Evolutionary conservation across 805 yeast genomes (phyloP).

Genomic region (Cyberlindnera americana): DNA sequence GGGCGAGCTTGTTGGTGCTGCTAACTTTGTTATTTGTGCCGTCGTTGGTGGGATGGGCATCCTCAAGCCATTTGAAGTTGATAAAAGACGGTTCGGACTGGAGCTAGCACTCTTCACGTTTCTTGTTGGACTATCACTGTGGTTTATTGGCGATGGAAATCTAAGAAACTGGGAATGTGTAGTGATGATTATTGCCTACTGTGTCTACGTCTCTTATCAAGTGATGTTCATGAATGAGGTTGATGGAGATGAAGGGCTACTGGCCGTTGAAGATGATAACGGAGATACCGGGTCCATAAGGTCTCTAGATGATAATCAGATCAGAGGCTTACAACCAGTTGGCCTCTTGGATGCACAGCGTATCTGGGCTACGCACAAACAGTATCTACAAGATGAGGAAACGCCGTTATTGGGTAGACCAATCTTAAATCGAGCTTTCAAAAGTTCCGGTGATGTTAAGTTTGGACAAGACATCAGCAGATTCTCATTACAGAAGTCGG

Average conservation of each 20-base stretch:
- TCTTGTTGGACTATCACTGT: slow-evolving; percentile 47
- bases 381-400: neutral
- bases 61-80: slow-evolving; percentile 60
- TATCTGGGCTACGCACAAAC: slow-evolving; percentile 23
- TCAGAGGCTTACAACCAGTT: slow-evolving; percentile 27
- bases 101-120: slow-evolving; percentile 58
- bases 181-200: slow-evolving; percentile 52
- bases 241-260: slow-evolving; percentile 1
- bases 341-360: slow-evolving; percentile 38
- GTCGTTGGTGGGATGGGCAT: slow-evolving; percentile 79
- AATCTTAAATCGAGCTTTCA: slow-evolving; percentile 1
- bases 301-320: slow-evolving; percentile 22
- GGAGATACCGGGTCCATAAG: slow-evolving; percentile 5
- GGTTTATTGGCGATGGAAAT: slow-evolving; percentile 51
- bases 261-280: neutral
- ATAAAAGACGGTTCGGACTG: slow-evolving; percentile 46
- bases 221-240: slow-evolving; percentile 41
- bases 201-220: slow-evolving; percentile 50
- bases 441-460: slow-evolving; percentile 3
- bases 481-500: neutral
- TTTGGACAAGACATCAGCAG: neutral
- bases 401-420: slow-evolving; percentile 3
- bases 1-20: slow-evolving; percentile 90
- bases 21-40: slow-evolving; percentile 74
- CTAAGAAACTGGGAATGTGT: slow-evolving; percentile 55